Conservation (phyloP, 1,284 basidiomycete genomes). For the Cutaneotrichosporon dermatis region DNA sequence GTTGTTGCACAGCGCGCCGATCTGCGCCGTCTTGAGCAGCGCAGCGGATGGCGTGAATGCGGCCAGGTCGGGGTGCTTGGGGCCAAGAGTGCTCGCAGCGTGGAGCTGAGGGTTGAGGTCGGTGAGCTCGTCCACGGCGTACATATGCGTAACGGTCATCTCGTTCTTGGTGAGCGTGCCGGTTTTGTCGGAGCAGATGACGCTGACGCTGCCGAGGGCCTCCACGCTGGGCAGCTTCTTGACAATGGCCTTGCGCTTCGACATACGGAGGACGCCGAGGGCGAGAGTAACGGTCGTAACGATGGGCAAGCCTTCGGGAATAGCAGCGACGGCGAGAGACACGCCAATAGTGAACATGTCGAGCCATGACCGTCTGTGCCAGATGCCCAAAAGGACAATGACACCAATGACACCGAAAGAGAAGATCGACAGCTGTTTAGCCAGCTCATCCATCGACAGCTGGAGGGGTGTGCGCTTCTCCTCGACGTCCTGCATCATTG, state of each 20-base stretch:
- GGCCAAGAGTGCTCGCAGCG: conserved; percentile 51
- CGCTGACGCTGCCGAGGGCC: conserved; percentile 85
- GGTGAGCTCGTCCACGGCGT: conserved; percentile 75
- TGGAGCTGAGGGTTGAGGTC: conserved; percentile 58
- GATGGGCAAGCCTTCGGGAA: conserved; percentile 93
- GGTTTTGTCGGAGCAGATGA: conserved; percentile 97
- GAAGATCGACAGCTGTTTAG: conserved; percentile 80
- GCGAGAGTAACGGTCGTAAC: conserved; percentile 96
- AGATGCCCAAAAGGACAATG: conserved; percentile 84
- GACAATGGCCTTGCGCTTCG: conserved; percentile 89
- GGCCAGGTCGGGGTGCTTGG: conserved; percentile 56
- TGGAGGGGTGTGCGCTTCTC: conserved; percentile 92
- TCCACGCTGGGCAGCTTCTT: conserved; percentile 96
- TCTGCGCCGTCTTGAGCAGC: conserved; percentile 67
- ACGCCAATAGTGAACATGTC: conserved; percentile 99
- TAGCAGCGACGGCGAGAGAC: conserved; percentile 92
- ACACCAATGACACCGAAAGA: conserved; percentile 90
- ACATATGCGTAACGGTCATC: conserved; percentile 86
- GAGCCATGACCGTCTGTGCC: conserved; percentile 83
- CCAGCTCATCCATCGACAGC: conserved; percentile 92
- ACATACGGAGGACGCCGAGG: conserved; percentile 89
- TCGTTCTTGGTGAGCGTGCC: conserved; percentile 95
- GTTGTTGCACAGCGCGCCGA: conserved; percentile 56
- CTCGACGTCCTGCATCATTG: conserved; percentile 97
- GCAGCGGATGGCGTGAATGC: conserved; percentile 38